These are phyloP conservation scores for Lepidium aucheri DNA, from an alignment of 345 rosid species.

Conservation along the genomic window DNA sequence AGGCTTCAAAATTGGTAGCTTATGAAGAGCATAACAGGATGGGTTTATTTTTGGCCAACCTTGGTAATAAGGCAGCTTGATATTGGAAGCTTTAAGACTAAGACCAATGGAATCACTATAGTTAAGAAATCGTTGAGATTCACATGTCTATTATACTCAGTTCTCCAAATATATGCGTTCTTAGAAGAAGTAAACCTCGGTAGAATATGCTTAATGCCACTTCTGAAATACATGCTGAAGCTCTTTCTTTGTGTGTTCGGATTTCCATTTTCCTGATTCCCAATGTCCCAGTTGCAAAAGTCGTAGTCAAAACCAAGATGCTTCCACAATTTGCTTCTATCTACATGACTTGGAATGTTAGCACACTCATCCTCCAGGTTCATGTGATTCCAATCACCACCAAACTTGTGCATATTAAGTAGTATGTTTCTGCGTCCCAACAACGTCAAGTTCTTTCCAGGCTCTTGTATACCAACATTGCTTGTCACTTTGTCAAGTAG, in stretches of 20 bases:
- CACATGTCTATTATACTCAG: constrained; percentile 36
- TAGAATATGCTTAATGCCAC: constrained; percentile 44
- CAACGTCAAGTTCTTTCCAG: constrained; percentile 34
- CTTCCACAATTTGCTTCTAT: constrained; percentile 37
- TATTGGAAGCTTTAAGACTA: constrained; percentile 38
- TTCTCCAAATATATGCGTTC: constrained; percentile 44
- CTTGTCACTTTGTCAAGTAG: constrained; percentile 54
- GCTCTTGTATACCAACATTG: constrained; percentile 35
- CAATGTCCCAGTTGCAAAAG: constrained; percentile 23
- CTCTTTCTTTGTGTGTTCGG: constrained; percentile 31
- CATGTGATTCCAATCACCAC: constrained; percentile 25
- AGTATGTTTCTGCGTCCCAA: constrained; percentile 53
- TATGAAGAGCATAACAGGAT: constrained; percentile 72
- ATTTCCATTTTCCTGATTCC: constrained; percentile 6
- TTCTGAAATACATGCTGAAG: constrained; percentile 37
- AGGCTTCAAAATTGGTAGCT: constrained; percentile 48
- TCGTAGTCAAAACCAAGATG: constrained; percentile 29
- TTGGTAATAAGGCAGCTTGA: constrained; percentile 56
- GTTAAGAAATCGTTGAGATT: constrained; percentile 50
- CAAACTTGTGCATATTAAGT: constrained; percentile 34
- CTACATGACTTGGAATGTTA: constrained; percentile 35
- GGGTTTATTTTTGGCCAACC: constrained; percentile 81
- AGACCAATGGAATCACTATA: constrained; percentile 52
- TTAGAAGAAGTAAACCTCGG: constrained; percentile 47
- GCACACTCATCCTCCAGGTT: constrained; percentile 31